Evolutionary conservation across 805 yeast genomes (phyloP), one percentile per base, ranked within the genome.

Genomic region (Yamadazyma olivae): DNA sequence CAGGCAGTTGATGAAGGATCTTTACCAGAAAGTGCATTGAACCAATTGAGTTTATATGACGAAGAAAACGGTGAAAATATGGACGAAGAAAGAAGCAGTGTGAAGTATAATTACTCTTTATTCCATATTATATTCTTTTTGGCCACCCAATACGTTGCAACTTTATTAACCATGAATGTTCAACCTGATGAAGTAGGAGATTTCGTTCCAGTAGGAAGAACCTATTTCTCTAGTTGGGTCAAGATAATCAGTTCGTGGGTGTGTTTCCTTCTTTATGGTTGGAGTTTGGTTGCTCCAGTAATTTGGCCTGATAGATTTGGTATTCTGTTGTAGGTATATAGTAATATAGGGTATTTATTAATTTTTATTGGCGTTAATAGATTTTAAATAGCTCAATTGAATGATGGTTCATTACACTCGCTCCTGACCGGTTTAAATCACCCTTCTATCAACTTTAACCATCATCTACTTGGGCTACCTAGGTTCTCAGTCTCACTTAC

Each of bases 1-100:
- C 93, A 89, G 53, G 99, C 99, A 0, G 96, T 93, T n/a, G 90
- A 85, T 38, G 95, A 86, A 51, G 99, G 99, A 0, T 80, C 95
- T 3, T 70, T 93, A 39, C 99, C 99, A 0, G 95, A 83, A 47
- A 82, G 95, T 46, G 99, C 97, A 0, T 70, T 93, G 20, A 72
- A 74, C 33, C 96, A 91, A 34, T 60, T 75, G 20, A 84, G 86
- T 72, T 65, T 80, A 26, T 70, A 68, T 42, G 74, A 71, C 21
- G 64, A 58, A 5, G 75, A 63, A 10, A 67, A 45, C n/a, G 49
- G 46, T 12, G 73, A 61, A 15, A 14, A 10, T 14, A 18, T 3
- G 8, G 88, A 81, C 43, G 86, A 79, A 32, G 86, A 81, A 46
- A 59, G 70, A 41, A 59, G 61, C 31, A 67, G 72, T 30, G 87